Evolutionary conservation across 2,329 filamentous ascomycete genomes (phyloP).

Genomic region (Diaporthe ilicicola): DNA sequence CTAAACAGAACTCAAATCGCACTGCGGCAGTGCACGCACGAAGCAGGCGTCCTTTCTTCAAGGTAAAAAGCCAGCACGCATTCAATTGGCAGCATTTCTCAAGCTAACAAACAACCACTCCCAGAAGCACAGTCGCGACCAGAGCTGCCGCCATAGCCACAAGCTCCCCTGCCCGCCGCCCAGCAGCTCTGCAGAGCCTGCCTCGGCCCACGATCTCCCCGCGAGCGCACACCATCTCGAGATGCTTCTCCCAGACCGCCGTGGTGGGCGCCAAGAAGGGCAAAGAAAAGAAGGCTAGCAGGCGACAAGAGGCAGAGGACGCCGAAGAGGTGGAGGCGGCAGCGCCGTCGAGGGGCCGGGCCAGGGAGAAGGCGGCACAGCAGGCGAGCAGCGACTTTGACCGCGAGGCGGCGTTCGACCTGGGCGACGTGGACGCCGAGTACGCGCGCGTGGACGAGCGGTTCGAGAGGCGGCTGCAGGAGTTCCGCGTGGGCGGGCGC

Average conservation of each 20-base stretch:
- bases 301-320: constrained; percentile 1
- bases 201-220: not conserved
- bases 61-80: not conserved
- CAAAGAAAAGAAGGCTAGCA: constrained; percentile 21
- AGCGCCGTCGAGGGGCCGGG: constrained; percentile 22
- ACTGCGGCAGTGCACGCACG: constrained; percentile 21
- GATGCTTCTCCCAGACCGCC: constrained; percentile 30
- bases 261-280: constrained; percentile 26
- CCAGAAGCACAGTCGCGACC: constrained; percentile 9
- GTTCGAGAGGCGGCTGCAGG: constrained; percentile 51
- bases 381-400: constrained; percentile 22
- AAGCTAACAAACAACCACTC: not conserved
- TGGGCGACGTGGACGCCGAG: constrained; percentile 42
- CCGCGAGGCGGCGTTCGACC: constrained; percentile 41
- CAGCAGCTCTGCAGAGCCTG: not conserved
- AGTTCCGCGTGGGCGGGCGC: constrained; percentile 56
- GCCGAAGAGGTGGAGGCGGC: constrained; percentile 9
- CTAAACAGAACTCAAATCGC: constrained; percentile 25
- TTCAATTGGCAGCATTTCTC: not conserved
- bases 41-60: not conserved
- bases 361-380: constrained; percentile 30
- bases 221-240: not conserved
- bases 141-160: constrained; percentile 1
- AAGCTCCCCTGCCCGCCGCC: constrained; percentile 6
- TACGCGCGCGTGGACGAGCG: constrained; percentile 40